Evolutionary conservation across 1,139 yeast species (phyloP), one percentile per base, ranked within the genome.

Genomic region (Yamadazyma triangularis): DNA sequence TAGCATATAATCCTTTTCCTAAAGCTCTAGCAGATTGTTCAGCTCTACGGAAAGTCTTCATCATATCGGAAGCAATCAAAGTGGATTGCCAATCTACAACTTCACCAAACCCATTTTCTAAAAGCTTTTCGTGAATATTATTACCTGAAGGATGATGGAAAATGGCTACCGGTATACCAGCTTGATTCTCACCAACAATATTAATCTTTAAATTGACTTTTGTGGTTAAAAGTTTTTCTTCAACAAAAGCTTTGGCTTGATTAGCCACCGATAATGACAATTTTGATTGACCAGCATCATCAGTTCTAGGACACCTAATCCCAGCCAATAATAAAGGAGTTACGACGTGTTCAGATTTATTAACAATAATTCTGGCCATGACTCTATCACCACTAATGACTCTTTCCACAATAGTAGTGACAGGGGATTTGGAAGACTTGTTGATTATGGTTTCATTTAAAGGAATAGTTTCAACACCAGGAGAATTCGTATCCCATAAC

Each of bases 51-150:
- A 82, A 66, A 19, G 53, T 51, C 4, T 71, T 48, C 89, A 86
- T 84, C 26, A 63, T 64, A 24, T 68, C 57, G 4, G 88, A 63
- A 2, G 95, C 95, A 35, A 87, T 60, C 30, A 77, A 50, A n/a
- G 75, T 56, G 1, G 88, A 77, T 53, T 86, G 95, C 91, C 94
- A 83, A 52, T 86, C 95, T 14, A 80, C 77, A 33, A 85, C 75
- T 42, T 78, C 79, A 7, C 82, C 95, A 26, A 78, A 66, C 8
- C 96, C 96, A 36, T 65, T 68, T 38, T 73, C 76, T 40, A 86
- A 65, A 40, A 86, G 58, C 42, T 76, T 73, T 44, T 79, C 81
- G 38, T 83, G 77, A 45, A 86, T 79, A 37, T 58, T 58, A 48
- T 84, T 83, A 8, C 73, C 75, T 6, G 94, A 88, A 9, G 85